Percentiles rank a stretch among this genome's conserved stretches.
Evolutionary conservation across 306 rosid species (phyloP).

Genomic region (Acmispon strigosus): DNA sequence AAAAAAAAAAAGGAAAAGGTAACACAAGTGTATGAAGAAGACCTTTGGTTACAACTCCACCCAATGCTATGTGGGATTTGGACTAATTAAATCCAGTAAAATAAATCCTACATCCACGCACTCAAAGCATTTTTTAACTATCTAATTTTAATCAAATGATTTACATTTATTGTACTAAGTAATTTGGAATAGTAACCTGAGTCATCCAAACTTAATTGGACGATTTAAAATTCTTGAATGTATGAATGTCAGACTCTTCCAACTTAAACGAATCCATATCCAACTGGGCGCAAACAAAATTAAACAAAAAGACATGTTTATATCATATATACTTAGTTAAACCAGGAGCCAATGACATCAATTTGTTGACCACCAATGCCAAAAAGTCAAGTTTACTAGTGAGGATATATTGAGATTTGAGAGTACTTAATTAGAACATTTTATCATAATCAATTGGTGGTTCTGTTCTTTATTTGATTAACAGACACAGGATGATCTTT

Average conservation of each 20-base stretch:
- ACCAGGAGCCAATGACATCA: neutral
- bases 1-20: neutral
- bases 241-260: too few relatives aligned
- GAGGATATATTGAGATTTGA: neutral
- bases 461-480: neutral
- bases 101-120: too few relatives aligned
- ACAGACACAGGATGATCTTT: slow-evolving; percentile 1
- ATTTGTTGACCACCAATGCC: slow-evolving; percentile 6
- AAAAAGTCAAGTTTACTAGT: slow-evolving; percentile 12
- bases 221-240: too few relatives aligned
- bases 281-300: neutral
- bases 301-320: neutral
- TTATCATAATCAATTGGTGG: neutral
- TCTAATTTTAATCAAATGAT: too few relatives aligned
- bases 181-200: too few relatives aligned
- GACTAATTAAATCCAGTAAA: too few relatives aligned
- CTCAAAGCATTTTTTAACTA: too few relatives aligned
- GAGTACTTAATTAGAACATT: neutral
- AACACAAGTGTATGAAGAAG: neutral
- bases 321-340: neutral
- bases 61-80: neutral
- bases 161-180: too few relatives aligned
- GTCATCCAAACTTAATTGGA: too few relatives aligned
- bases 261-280: too few relatives aligned
- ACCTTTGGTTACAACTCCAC: slow-evolving; percentile 1